Evolutionary conservation across 306 rosid genomes (phyloP).

Genomic region (Vicia faba): DNA sequence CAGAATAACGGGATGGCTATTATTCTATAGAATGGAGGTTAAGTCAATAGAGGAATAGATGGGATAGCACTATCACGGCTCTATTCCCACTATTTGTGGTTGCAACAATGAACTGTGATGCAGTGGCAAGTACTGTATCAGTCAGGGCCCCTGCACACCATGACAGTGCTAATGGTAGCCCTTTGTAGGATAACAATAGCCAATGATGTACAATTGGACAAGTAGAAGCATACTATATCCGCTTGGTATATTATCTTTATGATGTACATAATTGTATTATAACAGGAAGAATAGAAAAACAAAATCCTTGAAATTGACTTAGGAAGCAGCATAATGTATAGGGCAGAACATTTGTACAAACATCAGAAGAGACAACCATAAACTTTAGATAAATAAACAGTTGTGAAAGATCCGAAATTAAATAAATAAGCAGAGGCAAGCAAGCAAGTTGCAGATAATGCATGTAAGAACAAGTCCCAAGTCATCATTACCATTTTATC

Average conservation of each 20-base stretch:
- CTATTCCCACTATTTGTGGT: not conserved
- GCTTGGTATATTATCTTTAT: not conserved
- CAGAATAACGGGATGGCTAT: not conserved
- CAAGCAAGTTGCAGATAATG: conserved; percentile 10
- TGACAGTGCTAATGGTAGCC: not conserved
- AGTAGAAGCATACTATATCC: conserved; percentile 15
- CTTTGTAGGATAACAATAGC: not conserved
- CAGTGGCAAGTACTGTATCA: not conserved
- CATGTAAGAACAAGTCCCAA: not conserved
- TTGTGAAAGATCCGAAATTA: not conserved
- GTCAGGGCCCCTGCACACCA: not conserved
- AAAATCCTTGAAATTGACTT: conserved; percentile 19
- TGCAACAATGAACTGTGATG: not conserved
- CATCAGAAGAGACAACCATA: conserved; percentile 1
- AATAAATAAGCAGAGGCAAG: not conserved
- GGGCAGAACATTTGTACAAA: not conserved
- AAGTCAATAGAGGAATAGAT: not conserved
- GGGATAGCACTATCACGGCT: not conserved
- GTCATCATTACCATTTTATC: conserved; percentile 78
- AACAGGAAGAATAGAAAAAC: conserved; percentile 14
- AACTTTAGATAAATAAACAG: conserved; percentile 1
- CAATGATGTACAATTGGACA: conserved; percentile 10
- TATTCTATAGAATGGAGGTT: not conserved
- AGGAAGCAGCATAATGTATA: conserved; percentile 2
- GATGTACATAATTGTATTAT: conserved; percentile 3